phyloP scores from a whole-genome alignment of 192 early-diverging fungal species.

The Cetraspora pellucida region DNA sequence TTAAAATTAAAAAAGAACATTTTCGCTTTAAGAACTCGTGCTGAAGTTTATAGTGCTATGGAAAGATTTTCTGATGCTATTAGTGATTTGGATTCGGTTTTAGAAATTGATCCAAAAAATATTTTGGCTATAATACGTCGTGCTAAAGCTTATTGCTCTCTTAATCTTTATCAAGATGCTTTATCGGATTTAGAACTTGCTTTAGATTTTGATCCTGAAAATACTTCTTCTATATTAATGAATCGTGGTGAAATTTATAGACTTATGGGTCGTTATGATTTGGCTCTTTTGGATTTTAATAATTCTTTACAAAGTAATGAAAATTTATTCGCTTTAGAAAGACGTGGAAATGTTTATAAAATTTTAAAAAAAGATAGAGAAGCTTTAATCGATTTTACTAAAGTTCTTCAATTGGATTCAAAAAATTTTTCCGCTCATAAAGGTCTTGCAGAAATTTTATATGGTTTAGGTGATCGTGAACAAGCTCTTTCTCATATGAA shows the following conservation, averaged over 20 bases:
- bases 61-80: slow-evolving; percentile 9
- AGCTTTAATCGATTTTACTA: slow-evolving; percentile 22
- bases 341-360: neutral
- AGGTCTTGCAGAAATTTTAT: neutral
- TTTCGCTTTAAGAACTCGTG: slow-evolving; percentile 11
- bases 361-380: neutral
- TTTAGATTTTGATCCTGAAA: neutral
- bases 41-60: neutral
- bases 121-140: neutral
- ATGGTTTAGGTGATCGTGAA: neutral
- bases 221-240: neutral
- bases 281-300: slow-evolving; percentile 22
- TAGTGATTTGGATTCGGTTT: slow-evolving; percentile 16
- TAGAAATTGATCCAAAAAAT: slow-evolving; percentile 26
- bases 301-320: neutral
- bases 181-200: slow-evolving; percentile 11
- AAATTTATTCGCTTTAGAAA: neutral
- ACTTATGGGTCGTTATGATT: neutral
- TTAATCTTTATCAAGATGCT: slow-evolving; percentile 2
- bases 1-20: neutral
- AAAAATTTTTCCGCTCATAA: neutral
- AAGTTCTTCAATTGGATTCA: neutral
- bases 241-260: slow-evolving; percentile 24
- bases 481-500: neutral
- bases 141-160: neutral